Conservation (phyloP, 768 basidiomycete species). For the Tylopilus felleus region DNA sequence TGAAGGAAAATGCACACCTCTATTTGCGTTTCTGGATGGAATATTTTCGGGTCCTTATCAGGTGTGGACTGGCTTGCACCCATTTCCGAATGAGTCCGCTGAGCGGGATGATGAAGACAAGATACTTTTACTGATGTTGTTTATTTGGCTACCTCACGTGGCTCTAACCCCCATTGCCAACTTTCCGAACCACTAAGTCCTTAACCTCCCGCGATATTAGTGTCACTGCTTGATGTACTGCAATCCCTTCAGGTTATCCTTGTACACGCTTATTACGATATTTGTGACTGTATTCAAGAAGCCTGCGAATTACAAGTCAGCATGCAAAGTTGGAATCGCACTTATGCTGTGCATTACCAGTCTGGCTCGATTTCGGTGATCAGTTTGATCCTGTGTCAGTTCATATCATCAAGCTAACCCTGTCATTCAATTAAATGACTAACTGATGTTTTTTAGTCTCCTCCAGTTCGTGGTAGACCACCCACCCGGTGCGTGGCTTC, state of each 20-base stretch:
- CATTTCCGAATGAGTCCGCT: constrained; percentile 39
- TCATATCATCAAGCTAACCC: constrained; percentile 10
- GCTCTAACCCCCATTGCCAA: background rate
- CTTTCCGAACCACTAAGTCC: too few species aligned
- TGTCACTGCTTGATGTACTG: background rate
- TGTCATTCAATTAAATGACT: constrained; percentile 24
- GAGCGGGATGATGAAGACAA: background rate
- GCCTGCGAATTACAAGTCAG: constrained; percentile 30
- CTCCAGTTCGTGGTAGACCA: constrained; percentile 93
- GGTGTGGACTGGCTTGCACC: constrained; percentile 68
- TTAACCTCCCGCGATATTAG: too few species aligned
- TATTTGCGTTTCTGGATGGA: constrained; percentile 50
- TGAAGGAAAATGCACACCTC: constrained; percentile 37
- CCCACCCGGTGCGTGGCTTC: constrained; percentile 88
- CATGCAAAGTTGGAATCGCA: background rate
- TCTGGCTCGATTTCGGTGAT: constrained; percentile 94
- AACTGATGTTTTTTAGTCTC: constrained; percentile 95
- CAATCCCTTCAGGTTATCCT: constrained; percentile 1
- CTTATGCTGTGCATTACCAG: constrained; percentile 51
- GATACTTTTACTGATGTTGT: background rate
- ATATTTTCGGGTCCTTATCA: constrained; percentile 54
- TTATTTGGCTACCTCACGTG: constrained; percentile 10
- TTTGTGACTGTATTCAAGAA: constrained; percentile 50
- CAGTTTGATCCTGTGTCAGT: constrained; percentile 69
- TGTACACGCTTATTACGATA: constrained; percentile 34